Base-by-base conservation (phyloP, 2,329 filamentous ascomycete genomes). In the Calonectria henricotiae region DNA sequence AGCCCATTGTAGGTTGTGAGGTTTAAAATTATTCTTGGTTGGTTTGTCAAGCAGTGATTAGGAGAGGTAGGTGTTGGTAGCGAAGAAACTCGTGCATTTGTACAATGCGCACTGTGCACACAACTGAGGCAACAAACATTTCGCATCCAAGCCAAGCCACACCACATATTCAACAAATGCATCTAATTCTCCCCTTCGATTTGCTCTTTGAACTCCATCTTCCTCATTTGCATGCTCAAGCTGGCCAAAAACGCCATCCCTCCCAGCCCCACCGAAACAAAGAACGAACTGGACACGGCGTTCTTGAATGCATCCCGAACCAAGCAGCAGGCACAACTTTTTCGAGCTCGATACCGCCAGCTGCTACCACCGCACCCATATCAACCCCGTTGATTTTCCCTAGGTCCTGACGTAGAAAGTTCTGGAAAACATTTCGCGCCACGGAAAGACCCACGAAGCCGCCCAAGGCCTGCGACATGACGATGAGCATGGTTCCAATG, bases 381-480 rank as follows among this genome's bases (percentile, higher is more conserved):
- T 77, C 65, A 1, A 77, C 47, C 0, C 35, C 67, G 2, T 37
- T 4, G 4, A 77, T 71, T 20, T 62, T 35, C 0, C 39, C 37
- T 2, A 77, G 60, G 12, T 60, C 44, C 6, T 58, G 47, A 5
- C 41, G 65, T 0, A 76, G 62, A 4, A 35, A 60, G 8, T 73
- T 74, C 20, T 75, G 71, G 20, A 77, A 77, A 0, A 76, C 64
- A 5, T 75, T 77, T 12, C 74, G 74, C 7, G 73, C 73, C 4
- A 77, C 71, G 1, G 69, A 64, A 2, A 76, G 70, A 1, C 74
- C 73, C 0, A 77, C 60, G 6, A 74, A 69, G 4, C 86, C 86
- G 32, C 85, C 85, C 0, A 88, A 76, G 1, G 82, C 80, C 75
- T 87, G 85, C 4, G 79, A 79, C 72, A 87, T 86, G 23, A 87